Conservation (phyloP, 2,329 filamentous ascomycete genomes). For the Diaporthe citriasiana region DNA sequence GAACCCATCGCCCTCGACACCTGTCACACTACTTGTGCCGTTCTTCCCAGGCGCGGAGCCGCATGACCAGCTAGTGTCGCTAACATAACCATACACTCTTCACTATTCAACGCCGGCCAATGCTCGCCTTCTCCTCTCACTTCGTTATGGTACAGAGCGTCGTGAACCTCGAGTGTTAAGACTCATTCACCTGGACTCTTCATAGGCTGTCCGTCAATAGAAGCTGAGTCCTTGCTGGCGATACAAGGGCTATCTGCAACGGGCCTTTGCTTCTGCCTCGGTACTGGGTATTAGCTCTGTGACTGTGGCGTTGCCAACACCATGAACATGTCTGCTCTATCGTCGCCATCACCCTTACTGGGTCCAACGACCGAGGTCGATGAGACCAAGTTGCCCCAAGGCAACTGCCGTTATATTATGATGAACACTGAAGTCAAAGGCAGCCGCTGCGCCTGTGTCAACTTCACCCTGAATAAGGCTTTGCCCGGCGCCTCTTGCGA, state of each 20-base stretch:
- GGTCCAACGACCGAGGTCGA: constrained; percentile 51
- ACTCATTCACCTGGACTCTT: too few relatives aligned
- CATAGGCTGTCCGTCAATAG: not conserved
- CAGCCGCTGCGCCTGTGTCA: constrained; percentile 70
- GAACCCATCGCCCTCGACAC: constrained; percentile 21
- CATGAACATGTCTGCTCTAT: constrained; percentile 47
- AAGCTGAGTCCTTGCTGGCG: not conserved
- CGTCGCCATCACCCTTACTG: constrained; percentile 51
- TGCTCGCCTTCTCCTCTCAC: not conserved
- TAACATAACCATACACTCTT: not conserved
- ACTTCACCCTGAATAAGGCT: constrained; percentile 68
- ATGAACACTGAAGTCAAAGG: constrained; percentile 69
- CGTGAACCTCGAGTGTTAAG: not conserved
- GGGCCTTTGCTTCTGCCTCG: not conserved
- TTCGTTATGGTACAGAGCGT: not conserved
- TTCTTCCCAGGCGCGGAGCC: not conserved
- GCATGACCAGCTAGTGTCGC: not conserved
- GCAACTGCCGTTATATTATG: constrained; percentile 72
- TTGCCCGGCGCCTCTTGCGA: constrained; percentile 69
- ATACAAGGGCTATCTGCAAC: not conserved
- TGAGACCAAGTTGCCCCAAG: constrained; percentile 65
- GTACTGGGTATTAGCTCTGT: constrained; percentile 14
- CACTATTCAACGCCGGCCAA: not conserved
- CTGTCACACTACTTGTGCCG: not conserved
- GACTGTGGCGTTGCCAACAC: not conserved